A percentile compares a stretch with the other conserved stretches of the same genome.
These are phyloP conservation scores for Cercophora samala DNA, from an alignment of 495 filamentous ascomycete species.

Conservation along the genomic window DNA sequence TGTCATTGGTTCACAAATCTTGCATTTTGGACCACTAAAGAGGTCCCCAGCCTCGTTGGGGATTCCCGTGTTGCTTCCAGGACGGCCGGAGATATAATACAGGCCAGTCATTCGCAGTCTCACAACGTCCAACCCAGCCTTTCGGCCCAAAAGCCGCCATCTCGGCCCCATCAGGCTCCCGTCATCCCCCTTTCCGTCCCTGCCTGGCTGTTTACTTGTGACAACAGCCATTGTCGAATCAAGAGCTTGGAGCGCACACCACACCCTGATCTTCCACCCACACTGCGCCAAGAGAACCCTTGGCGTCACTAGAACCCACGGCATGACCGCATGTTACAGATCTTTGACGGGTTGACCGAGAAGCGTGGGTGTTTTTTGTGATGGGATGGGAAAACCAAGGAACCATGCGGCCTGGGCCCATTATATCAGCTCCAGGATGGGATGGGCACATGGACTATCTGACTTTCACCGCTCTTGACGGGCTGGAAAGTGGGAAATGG, in stretches of 20 bases:
- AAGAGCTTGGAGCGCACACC: slow-evolving; percentile 32
- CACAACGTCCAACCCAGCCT: slow-evolving; percentile 23
- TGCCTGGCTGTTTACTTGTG: slow-evolving; percentile 35
- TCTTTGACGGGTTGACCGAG: not conserved
- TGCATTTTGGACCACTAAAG: slow-evolving; percentile 22
- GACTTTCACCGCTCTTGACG: slow-evolving; percentile 30
- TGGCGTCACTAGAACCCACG: slow-evolving; percentile 12
- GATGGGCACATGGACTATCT: slow-evolving; percentile 7
- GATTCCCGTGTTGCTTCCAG: not conserved
- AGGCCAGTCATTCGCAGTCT: slow-evolving; percentile 21
- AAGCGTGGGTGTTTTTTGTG: not conserved
- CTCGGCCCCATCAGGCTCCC: slow-evolving; percentile 26
- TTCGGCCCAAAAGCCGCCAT: slow-evolving; percentile 26
- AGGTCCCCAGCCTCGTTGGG: slow-evolving; percentile 23
- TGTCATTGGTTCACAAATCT: slow-evolving; percentile 29
- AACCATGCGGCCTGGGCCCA: not conserved
- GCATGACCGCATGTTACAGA: slow-evolving; percentile 13
- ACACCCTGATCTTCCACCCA: slow-evolving; percentile 20
- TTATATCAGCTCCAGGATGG: slow-evolving; percentile 1
- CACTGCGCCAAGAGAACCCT: slow-evolving; percentile 22
- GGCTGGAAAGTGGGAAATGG: slow-evolving; percentile 8
- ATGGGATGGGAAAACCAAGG: not conserved
- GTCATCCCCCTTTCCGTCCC: slow-evolving; percentile 36
- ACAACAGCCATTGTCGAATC: slow-evolving; percentile 42
- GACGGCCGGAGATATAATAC: slow-evolving; percentile 10